Evolutionary conservation across 805 yeast species (phyloP), one percentile per base, ranked within the genome.

Genomic region (Lipomyces orientalis): DNA sequence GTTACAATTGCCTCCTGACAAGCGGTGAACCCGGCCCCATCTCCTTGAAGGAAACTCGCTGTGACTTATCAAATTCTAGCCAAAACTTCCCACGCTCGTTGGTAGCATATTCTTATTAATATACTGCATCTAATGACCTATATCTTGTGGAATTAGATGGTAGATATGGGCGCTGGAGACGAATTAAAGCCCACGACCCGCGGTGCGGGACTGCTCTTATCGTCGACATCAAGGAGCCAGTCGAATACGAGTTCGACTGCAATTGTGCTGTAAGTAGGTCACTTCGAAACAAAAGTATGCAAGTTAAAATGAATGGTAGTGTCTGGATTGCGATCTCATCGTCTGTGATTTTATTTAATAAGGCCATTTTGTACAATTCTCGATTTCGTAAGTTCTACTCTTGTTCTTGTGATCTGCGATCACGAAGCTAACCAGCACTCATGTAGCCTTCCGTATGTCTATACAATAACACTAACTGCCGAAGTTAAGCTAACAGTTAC

Each of bases 301-400:
- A 16, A 10, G 16, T 31, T 10, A 25, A 25, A 7, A 22, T 39
- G n/a, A 10, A 6, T 14, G 6, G 5, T 39, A 68, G 71, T 5
- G 49, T 60, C 7, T 73, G 75, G 75, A 71, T 73, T 52, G 56
- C 35, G 16, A 64, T 69, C 6, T 73, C 75, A 19, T 72, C 75
- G 4, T 58, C 65, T 10, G 73, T 71, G 22, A 68, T 71, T 35
- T 62, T 71, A 31, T 71, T 70, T 65, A 71, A 71, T 63, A 70
- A 68, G 54, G 57, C 68, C 9, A 68, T 71, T 22, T 58, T 71
- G 31, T 56, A 63, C 60, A 70, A 65, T 31, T 35, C 57, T 25
- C 59, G 43, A 22, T 68, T 66, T 54, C 71, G 70, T 66, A 60
- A 31, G 71, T 43, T 43, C 22, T 43, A 6, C 49, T 16, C 22